Conservation (phyloP, 2,329 filamentous ascomycete species). For the Monilinia fructicola region DNA sequence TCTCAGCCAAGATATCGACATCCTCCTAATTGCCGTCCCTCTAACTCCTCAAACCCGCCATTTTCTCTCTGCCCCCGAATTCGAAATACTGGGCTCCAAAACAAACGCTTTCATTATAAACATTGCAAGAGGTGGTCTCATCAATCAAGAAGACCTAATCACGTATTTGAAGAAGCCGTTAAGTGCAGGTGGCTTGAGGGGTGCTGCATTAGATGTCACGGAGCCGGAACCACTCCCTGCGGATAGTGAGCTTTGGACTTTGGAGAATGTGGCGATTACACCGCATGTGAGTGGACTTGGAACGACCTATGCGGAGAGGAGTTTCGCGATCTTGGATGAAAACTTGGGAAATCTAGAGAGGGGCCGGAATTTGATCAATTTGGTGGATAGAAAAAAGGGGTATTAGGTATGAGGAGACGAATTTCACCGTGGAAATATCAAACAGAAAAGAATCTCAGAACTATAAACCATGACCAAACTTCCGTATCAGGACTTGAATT, state of each 20-base stretch:
- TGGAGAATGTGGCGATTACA: constrained; percentile 61
- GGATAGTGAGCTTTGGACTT: constrained; percentile 61
- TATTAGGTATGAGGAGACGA: constrained; percentile 48
- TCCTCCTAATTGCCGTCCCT: constrained; percentile 43
- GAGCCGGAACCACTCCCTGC: constrained; percentile 65
- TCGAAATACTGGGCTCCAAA: constrained; percentile 40
- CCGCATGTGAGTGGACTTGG: constrained; percentile 62
- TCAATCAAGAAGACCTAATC: constrained; percentile 61
- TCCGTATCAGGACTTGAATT: neutral
- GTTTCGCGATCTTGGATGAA: constrained; percentile 56
- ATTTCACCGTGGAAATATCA: neutral
- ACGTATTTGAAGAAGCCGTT: constrained; percentile 46
- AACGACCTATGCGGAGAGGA: constrained; percentile 54
- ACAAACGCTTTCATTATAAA: constrained; percentile 59
- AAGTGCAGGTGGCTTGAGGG: constrained; percentile 50
- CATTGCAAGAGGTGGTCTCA: constrained; percentile 60
- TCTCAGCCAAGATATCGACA: constrained; percentile 42
- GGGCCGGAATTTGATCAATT: constrained; percentile 59
- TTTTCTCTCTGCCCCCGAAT: constrained; percentile 45
- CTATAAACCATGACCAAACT: neutral
- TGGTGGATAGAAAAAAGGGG: constrained; percentile 58
- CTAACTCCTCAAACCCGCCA: constrained; percentile 41
- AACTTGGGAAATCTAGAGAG: constrained; percentile 55
- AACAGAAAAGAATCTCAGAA: neutral
- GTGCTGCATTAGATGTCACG: constrained; percentile 66